phyloP scores from a whole-genome alignment of 2,329 filamentous ascomycete genomes.

The Arachnomyces sp. region DNA sequence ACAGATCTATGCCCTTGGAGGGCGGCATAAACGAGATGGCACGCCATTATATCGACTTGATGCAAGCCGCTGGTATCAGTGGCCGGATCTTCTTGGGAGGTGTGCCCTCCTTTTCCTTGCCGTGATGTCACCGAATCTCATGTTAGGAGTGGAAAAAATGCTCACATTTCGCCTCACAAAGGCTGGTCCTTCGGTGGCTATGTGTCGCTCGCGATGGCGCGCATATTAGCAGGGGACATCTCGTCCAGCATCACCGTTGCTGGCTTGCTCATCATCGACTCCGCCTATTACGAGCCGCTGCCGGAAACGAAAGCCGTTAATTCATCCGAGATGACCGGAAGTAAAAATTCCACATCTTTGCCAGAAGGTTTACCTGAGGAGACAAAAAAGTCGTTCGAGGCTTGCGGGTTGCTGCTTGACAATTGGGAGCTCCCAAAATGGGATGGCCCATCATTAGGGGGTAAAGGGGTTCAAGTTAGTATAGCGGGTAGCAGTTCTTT shows the following conservation, averaged over 20 bases:
- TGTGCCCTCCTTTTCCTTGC: constrained; percentile 4
- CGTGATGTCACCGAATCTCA: too few relatives aligned
- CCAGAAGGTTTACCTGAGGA: too few relatives aligned
- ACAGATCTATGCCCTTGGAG: constrained; percentile 39
- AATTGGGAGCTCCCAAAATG: too few relatives aligned
- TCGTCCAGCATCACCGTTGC: constrained; percentile 9
- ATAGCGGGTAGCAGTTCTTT: too few relatives aligned
- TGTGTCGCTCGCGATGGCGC: constrained; percentile 15
- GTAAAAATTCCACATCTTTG: too few relatives aligned
- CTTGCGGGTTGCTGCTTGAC: too few relatives aligned
- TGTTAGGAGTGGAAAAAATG: neutral
- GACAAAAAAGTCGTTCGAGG: too few relatives aligned
- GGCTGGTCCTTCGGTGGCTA: constrained; percentile 18
- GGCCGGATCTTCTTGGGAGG: constrained; percentile 14
- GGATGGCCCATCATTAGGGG: too few relatives aligned
- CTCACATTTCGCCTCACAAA: too few relatives aligned
- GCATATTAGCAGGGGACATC: constrained; percentile 8
- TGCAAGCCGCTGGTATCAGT: constrained; percentile 22
- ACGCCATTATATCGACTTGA: constrained; percentile 39
- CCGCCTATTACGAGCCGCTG: constrained; percentile 5
- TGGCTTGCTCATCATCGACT: constrained; percentile 17
- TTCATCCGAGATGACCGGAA: too few relatives aligned
- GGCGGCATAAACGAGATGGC: constrained; percentile 51
- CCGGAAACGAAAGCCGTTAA: too few relatives aligned
- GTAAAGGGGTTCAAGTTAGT: too few relatives aligned